A percentile compares a stretch with the other conserved stretches of the same genome.
These are phyloP conservation scores for Salvia hispanica DNA, from an alignment of 257 asterid species.

Conservation along the genomic window DNA sequence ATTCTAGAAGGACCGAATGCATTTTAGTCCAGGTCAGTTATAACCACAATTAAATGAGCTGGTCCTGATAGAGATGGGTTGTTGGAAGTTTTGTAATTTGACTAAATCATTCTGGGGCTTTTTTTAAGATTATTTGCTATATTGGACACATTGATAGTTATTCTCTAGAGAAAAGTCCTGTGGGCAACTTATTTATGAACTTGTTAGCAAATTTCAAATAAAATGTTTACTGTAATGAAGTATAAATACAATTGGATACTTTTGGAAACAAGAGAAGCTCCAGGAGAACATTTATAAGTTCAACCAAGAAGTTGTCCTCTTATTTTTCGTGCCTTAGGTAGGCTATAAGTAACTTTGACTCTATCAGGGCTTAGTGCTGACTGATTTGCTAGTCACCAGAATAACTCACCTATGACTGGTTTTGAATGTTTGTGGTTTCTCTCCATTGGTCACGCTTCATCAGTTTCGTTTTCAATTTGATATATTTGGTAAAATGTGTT, in stretches of 20 bases:
- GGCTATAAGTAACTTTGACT: constrained; percentile 8
- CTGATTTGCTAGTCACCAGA: constrained; percentile 9
- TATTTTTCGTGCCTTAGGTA: constrained; percentile 22
- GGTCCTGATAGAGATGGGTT: constrained; percentile 11
- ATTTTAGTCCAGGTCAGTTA: constrained; percentile 74
- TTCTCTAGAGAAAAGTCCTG: not conserved
- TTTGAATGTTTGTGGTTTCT: constrained; percentile 17
- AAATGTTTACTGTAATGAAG: not conserved
- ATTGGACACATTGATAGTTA: not conserved
- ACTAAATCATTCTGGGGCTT: constrained; percentile 7
- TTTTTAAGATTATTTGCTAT: constrained; percentile 10
- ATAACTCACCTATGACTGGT: constrained; percentile 4
- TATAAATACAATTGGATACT: not conserved
- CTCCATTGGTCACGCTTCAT: constrained; percentile 1
- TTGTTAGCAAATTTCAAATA: not conserved
- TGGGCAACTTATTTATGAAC: not conserved
- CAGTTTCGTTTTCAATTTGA: constrained; percentile 25
- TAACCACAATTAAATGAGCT: constrained; percentile 24
- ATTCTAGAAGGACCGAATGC: constrained; percentile 63
- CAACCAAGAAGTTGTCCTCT: constrained; percentile 16
- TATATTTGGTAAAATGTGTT: constrained; percentile 17
- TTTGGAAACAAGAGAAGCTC: constrained; percentile 1
- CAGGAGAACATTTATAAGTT: constrained; percentile 9
- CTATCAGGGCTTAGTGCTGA: constrained; percentile 12
- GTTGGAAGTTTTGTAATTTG: constrained; percentile 12